Percentiles rank a stretch among this genome's conserved stretches.
These are phyloP conservation scores for Umbilicus rupestris DNA, from an alignment of 164 flowering plant genomes.

Conservation along the genomic window DNA sequence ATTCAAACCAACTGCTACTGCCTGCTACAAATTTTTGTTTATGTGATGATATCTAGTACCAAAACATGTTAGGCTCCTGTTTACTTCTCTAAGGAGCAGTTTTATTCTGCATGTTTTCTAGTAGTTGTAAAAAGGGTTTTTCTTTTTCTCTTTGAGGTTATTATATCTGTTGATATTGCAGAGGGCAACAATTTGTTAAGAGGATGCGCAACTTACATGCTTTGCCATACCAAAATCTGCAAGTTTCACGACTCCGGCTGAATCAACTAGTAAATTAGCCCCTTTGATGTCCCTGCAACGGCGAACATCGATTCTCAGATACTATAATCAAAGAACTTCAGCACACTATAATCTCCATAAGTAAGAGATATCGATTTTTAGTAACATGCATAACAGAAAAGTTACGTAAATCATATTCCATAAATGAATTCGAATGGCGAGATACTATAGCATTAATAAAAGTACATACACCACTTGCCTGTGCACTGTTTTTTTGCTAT, in stretches of 20 bases:
- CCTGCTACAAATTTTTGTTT: not conserved
- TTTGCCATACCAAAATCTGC: constrained; percentile 99
- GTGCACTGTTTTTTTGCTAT: constrained; percentile 70
- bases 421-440: not conserved
- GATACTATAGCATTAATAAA: not conserved
- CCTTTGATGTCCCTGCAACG: constrained; percentile 79
- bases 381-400: not conserved
- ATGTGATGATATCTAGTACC: too few relatives aligned
- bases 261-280: constrained; percentile 83
- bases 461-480: constrained; percentile 33
- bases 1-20: not conserved
- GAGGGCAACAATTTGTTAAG: not conserved
- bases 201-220: constrained; percentile 47
- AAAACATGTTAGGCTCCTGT: too few relatives aligned
- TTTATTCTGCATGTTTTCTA: too few relatives aligned
- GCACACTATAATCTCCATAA: not conserved
- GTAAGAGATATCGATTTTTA: not conserved
- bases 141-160: not conserved
- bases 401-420: not conserved
- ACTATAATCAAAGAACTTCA: not conserved
- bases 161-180: not conserved
- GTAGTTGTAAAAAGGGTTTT: too few relatives aligned
- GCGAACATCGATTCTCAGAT: not conserved
- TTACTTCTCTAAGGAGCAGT: too few relatives aligned
- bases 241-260: constrained; percentile 75